These are phyloP conservation scores for Scorias spongiosa DNA, from an alignment of 2,329 filamentous ascomycete species.

Conservation along the genomic window DNA sequence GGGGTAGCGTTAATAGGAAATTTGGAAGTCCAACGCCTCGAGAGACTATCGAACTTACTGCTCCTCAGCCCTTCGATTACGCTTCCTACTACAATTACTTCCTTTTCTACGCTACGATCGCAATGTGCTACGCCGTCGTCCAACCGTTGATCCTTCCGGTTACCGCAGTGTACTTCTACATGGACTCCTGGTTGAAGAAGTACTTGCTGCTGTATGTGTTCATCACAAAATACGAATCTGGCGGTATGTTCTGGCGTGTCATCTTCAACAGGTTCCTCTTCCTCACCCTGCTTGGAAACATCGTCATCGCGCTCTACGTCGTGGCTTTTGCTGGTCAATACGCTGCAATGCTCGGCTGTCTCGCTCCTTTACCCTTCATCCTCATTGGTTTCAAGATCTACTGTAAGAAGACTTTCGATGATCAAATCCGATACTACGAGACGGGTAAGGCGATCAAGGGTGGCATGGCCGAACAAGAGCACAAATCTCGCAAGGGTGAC, in stretches of 20 bases:
- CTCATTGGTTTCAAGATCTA: conserved; percentile 77
- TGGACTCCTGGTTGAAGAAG: conserved; percentile 87
- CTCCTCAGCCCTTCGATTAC: conserved; percentile 85
- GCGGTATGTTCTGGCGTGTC: conserved; percentile 81
- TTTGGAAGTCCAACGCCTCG: conserved; percentile 80
- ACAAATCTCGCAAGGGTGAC: conserved; percentile 38
- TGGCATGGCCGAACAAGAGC: conserved; percentile 19
- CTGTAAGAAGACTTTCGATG: conserved; percentile 61
- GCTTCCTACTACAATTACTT: conserved; percentile 98
- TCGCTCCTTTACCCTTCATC: conserved; percentile 58
- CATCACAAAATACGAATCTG: conserved; percentile 90
- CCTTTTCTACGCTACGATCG: conserved; percentile 82
- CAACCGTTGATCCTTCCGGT: conserved; percentile 80
- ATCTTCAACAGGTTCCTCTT: conserved; percentile 90
- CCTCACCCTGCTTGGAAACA: conserved; percentile 59
- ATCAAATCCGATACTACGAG: conserved; percentile 66
- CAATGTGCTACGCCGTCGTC: conserved; percentile 67
- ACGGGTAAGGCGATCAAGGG: conserved; percentile 40
- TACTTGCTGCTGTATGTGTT: conserved; percentile 87
- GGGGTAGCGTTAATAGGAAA: conserved; percentile 69
- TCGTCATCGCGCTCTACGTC: conserved; percentile 62
- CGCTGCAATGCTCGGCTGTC: conserved; percentile 49
- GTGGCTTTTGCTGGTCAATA: conserved; percentile 40
- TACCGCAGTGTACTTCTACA: conserved; percentile 72
- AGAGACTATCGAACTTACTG: conserved; percentile 81